Evolutionary conservation across 2,329 filamentous ascomycete genomes (phyloP).

Genomic region (Colletotrichum gloeosporioides): DNA sequence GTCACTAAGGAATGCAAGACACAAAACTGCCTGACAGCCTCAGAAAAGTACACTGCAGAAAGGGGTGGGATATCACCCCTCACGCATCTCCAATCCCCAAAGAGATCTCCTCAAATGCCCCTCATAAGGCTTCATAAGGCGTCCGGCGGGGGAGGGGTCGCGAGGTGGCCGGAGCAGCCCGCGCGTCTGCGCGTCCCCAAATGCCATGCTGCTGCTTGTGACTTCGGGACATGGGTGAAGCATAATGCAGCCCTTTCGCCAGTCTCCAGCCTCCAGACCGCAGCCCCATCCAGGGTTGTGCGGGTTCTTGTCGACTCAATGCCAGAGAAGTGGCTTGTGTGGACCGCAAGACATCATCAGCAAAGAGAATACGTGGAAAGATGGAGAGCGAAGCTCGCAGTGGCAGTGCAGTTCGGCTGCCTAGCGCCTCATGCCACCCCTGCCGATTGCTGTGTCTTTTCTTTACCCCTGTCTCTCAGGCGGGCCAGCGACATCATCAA

Average conservation of each 20-base stretch:
- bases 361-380: neutral
- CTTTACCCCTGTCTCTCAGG: neutral
- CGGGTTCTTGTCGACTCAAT: neutral
- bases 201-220: neutral
- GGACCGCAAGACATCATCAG: neutral
- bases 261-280: neutral
- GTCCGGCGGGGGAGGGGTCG: slow-evolving; percentile 1
- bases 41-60: slow-evolving; percentile 1
- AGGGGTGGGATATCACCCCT: neutral
- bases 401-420: slow-evolving; percentile 13
- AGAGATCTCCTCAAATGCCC: neutral
- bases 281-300: neutral
- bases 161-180: neutral
- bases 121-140: slow-evolving; percentile 1
- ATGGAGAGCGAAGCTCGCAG: neutral
- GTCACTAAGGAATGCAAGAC: neutral
- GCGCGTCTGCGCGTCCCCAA: neutral
- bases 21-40: neutral
- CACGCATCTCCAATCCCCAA: neutral
- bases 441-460: neutral
- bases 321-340: neutral
- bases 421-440: slow-evolving; percentile 4
- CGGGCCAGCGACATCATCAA: neutral
- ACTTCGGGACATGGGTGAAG: neutral
- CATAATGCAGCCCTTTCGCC: neutral